Percentiles rank a stretch among this genome's conserved stretches.
phyloP scores from a whole-genome alignment of 371 early-diverging fungal genomes.

The Fennellomyces sp. region DNA sequence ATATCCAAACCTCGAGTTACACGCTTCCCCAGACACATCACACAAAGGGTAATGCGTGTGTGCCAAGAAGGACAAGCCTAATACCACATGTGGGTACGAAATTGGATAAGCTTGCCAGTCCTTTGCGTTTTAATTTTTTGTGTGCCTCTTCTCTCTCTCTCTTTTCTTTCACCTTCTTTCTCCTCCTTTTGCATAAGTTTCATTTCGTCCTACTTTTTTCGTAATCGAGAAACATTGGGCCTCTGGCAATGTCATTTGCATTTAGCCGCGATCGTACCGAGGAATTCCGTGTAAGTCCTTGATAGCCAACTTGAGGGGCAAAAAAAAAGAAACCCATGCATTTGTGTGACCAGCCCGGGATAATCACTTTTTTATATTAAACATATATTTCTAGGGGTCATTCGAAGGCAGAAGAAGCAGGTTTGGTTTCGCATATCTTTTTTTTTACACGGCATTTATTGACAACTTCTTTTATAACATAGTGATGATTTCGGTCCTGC shows the following conservation, averaged over 20 bases:
- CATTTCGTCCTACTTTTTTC: background rate
- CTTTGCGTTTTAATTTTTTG: constrained; percentile 8
- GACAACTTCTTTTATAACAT: background rate
- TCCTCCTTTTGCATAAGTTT: background rate
- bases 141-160: constrained; percentile 6
- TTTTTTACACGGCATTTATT: no score
- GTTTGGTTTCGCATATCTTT: no score
- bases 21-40: no score
- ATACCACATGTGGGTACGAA: no score
- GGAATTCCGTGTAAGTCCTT: constrained; percentile 20
- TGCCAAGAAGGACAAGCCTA: no score
- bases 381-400: constrained; percentile 9
- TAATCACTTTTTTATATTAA: background rate
- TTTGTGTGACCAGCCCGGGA: constrained; percentile 2
- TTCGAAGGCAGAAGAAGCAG: constrained; percentile 16
- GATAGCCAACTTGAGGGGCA: background rate
- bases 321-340: constrained; percentile 1
- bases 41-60: no score
- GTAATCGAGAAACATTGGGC: background rate
- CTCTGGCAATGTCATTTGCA: constrained; percentile 11
- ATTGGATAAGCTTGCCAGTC: background rate
- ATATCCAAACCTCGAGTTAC: no score
- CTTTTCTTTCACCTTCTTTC: background rate
- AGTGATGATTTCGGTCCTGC: constrained; percentile 37
- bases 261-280: constrained; percentile 24